Percentiles rank a stretch among this genome's conserved stretches.
Conservation (phyloP, 176 grass and related monocot species). For the Cenchrus fungigraminus region DNA sequence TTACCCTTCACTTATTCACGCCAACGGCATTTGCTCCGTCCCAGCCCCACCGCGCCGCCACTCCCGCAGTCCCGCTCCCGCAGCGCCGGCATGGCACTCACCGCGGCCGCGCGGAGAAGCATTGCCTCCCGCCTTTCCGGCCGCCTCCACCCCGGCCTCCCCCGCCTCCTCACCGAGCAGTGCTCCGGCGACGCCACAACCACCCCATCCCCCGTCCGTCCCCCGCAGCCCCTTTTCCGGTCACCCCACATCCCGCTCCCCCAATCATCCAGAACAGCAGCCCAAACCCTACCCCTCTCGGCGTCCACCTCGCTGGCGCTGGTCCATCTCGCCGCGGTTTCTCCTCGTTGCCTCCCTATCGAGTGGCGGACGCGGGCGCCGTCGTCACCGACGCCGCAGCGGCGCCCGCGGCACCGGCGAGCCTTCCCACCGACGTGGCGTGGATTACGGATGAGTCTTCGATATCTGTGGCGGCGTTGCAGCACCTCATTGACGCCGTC, state of each 20-base stretch:
- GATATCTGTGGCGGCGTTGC: not conserved
- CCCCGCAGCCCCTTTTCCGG: not conserved
- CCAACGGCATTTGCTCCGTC: too few species aligned
- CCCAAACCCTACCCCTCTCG: not conserved
- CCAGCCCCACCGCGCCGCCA: too few species aligned
- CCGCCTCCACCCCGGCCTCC: not conserved
- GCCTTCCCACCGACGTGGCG: not conserved
- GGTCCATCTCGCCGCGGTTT: not conserved
- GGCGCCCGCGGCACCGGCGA: not conserved
- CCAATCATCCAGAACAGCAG: not conserved
- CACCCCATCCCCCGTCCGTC: not conserved
- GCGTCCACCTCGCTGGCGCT: not conserved
- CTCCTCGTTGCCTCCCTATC: constrained; percentile 1
- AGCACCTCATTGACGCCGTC: constrained; percentile 10
- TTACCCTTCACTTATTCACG: too few species aligned
- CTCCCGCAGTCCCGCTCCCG: not conserved
- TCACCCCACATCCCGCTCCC: not conserved
- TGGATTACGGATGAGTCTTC: not conserved
- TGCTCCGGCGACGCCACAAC: not conserved
- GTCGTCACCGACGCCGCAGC: not conserved
- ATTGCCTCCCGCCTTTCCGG: not conserved
- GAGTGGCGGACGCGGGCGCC: not conserved
- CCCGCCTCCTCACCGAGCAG: not conserved
- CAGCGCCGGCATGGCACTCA: not conserved
- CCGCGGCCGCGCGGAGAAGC: not conserved